These are phyloP conservation scores for Chlamydomonas sp. DNA, from an alignment of 139 green algal species.

Conservation along the genomic window DNA sequence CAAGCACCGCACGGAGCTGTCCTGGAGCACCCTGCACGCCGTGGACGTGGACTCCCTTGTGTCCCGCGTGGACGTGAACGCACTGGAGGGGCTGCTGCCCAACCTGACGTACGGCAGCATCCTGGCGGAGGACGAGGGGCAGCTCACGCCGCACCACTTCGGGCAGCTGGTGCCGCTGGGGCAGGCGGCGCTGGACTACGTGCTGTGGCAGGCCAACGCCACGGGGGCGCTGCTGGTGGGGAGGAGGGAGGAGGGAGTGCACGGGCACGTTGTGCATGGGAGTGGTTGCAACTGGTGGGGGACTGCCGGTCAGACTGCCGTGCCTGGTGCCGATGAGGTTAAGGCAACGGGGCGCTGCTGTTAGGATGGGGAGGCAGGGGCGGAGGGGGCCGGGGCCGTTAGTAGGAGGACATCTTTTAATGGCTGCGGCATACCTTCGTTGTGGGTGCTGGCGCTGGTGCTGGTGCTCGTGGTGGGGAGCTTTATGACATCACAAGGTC, in stretches of 20 bases:
- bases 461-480: too few relatives aligned
- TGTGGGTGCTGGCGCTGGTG: too few relatives aligned
- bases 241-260: background rate
- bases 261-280: background rate
- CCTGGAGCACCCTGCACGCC: slow-evolving; percentile 32
- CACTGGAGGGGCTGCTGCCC: slow-evolving; percentile 38
- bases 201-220: slow-evolving; percentile 55
- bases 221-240: slow-evolving; percentile 50
- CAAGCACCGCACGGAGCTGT: slow-evolving; percentile 50
- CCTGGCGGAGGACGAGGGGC: slow-evolving; percentile 45
- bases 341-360: too few relatives aligned
- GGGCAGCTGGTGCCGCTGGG: slow-evolving; percentile 49
- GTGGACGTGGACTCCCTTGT: slow-evolving; percentile 42
- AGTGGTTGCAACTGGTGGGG: background rate
- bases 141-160: slow-evolving; percentile 62
- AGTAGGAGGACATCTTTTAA: too few relatives aligned
- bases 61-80: background rate
- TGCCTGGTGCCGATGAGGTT: too few relatives aligned
- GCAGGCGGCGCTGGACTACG: slow-evolving; percentile 54
- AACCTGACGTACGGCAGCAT: slow-evolving; percentile 52
- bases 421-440: too few relatives aligned
- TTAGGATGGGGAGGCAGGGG: too few relatives aligned
- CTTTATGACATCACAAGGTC: too few relatives aligned
- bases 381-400: too few relatives aligned
- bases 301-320: background rate